These are phyloP conservation scores for Leishmania arabica DNA, from an alignment of 208 protist species.

Conservation along the genomic window DNA sequence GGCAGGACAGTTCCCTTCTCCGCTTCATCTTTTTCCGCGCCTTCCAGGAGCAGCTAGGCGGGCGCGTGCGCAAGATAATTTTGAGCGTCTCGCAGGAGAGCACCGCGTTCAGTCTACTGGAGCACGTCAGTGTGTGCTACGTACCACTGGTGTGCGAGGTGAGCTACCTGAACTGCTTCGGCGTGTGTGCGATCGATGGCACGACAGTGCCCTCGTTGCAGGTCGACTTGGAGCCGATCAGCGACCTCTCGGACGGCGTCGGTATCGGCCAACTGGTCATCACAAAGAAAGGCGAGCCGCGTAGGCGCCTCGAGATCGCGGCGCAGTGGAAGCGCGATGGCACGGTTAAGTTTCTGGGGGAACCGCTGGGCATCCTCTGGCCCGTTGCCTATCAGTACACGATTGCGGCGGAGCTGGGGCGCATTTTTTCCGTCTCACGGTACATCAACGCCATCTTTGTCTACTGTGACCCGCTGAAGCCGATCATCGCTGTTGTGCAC, in stretches of 20 bases:
- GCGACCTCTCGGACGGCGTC: conserved; percentile 40
- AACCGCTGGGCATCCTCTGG: conserved; percentile 74
- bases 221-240: conserved; percentile 50
- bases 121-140: conserved; percentile 87
- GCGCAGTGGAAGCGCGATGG: conserved; percentile 66
- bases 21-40: conserved; percentile 82
- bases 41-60: conserved; percentile 72
- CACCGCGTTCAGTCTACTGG: conserved; percentile 64
- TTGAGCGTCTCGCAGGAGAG: conserved; percentile 74
- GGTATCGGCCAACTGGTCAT: conserved; percentile 69
- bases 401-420: conserved; percentile 73
- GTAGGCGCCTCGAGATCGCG: conserved; percentile 58
- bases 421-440: conserved; percentile 70
- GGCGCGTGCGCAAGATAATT: conserved; percentile 69
- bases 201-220: conserved; percentile 59
- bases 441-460: conserved; percentile 90
- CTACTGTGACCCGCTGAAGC: conserved; percentile 66
- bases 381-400: conserved; percentile 76
- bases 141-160: conserved; percentile 80
- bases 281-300: conserved; percentile 22
- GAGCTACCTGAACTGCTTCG: conserved; percentile 70
- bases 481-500: conserved; percentile 82
- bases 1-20: conserved; percentile 67
- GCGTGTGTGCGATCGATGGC: conserved; percentile 79
- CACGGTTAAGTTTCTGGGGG: conserved; percentile 68